Evolutionary conservation across 306 rosid species (phyloP).

Genomic region (Cicer chorassanicum): DNA sequence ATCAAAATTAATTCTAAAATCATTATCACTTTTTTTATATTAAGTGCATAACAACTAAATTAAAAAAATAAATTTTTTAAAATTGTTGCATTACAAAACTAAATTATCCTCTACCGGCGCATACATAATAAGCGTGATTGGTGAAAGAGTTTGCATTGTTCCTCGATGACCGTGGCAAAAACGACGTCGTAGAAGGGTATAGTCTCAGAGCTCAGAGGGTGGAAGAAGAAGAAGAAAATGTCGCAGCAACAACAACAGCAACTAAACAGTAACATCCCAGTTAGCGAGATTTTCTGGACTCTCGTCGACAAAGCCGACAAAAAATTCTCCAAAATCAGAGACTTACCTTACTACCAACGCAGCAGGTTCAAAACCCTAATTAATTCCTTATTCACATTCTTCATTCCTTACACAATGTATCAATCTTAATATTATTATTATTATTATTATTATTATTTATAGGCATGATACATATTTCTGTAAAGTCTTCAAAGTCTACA

Average conservation of each 20-base stretch:
- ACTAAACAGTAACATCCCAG: slow-evolving; percentile 54
- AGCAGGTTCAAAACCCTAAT: slow-evolving; percentile 56
- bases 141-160: background rate
- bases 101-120: too few relatives aligned
- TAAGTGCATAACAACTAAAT: too few relatives aligned
- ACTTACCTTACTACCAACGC: slow-evolving; percentile 79
- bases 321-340: slow-evolving; percentile 82
- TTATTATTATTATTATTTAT: background rate
- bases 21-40: too few relatives aligned
- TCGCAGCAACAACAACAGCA: slow-evolving; percentile 41
- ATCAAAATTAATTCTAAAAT: too few relatives aligned
- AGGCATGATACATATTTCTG: slow-evolving; percentile 86
- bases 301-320: slow-evolving; percentile 79
- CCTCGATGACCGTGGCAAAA: background rate
- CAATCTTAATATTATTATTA: too few relatives aligned
- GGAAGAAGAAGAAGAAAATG: slow-evolving; percentile 43
- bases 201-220: background rate
- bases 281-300: slow-evolving; percentile 75
- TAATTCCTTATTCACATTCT: background rate
- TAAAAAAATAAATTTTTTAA: too few relatives aligned
- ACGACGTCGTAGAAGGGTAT: slow-evolving; percentile 37
- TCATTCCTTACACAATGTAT: too few relatives aligned
- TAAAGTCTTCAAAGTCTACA: slow-evolving; percentile 92
- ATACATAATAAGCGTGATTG: background rate
- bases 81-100: too few relatives aligned